Evolutionary conservation across 768 basidiomycete genomes (phyloP).

Genomic region (Rhodotorula kratochvilovae): DNA sequence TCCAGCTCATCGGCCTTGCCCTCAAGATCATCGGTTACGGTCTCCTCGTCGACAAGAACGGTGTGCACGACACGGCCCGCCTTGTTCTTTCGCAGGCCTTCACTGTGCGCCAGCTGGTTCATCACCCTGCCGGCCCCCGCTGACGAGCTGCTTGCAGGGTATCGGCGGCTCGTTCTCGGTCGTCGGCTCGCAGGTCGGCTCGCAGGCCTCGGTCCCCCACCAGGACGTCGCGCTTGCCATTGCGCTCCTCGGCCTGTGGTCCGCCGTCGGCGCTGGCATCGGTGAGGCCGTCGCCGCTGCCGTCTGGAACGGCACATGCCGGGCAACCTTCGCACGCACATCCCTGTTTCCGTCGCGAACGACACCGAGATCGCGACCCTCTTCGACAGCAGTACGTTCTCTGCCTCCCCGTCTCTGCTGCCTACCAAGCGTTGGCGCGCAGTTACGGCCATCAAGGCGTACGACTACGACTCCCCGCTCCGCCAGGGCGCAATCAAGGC

Average conservation of each 20-base stretch:
- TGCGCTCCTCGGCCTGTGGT: conserved; percentile 47
- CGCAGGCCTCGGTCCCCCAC: conserved; percentile 49
- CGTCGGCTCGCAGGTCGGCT: conserved; percentile 46
- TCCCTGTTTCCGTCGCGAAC: conserved; percentile 45
- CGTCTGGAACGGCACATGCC: conserved; percentile 32
- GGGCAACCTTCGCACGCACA: conserved; percentile 38
- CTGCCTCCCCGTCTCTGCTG: too few relatives aligned
- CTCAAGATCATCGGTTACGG: conserved; percentile 43
- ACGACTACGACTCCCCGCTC: conserved; percentile 18
- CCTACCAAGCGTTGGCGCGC: background rate
- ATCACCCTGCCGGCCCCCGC: background rate
- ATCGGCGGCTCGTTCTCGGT: conserved; percentile 46
- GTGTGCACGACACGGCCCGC: conserved; percentile 24
- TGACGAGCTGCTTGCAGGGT: background rate
- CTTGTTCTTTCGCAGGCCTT: conserved; percentile 46
- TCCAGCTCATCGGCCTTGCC: conserved; percentile 43
- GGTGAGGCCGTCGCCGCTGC: conserved; percentile 28
- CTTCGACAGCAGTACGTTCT: background rate
- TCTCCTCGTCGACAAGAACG: conserved; percentile 16
- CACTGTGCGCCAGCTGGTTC: conserved; percentile 12
- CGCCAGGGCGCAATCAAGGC: conserved; percentile 25
- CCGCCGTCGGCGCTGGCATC: conserved; percentile 46
- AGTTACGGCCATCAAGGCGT: conserved; percentile 23
- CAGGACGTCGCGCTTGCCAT: conserved; percentile 48
- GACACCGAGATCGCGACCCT: conserved; percentile 42